Evolutionary conservation across 208 protist genomes (phyloP), one percentile per base, ranked within the genome.

Genomic region (Acanthamoeba lenticulata): DNA sequence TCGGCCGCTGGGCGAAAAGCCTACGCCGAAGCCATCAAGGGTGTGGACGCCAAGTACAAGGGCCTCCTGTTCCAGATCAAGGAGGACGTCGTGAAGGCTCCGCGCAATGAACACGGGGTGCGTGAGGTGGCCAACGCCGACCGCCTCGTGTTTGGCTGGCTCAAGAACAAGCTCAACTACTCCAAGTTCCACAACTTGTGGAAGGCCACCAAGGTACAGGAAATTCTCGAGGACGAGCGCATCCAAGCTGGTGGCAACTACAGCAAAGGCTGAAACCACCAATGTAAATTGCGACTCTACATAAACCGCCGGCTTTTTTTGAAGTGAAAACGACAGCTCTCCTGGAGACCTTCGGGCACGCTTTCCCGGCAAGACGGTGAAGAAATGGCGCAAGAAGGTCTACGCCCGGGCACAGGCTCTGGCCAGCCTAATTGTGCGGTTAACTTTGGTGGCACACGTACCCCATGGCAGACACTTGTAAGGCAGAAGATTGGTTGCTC

Each of bases 141-240:
- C 21, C 74, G 83, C 13, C 55, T 90, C 4, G 83, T 90, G 38
- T 72, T 90, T 27, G 83, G 36, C n/a, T 90, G 83, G 83, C 83
- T 90, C 17, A 90, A 90, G 83, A 69, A 60, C 52, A 85, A 85
- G 42, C 38, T 57, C 42, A 90, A 90, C 83, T 90, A 90, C 57
- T 40, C 83, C 11, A 90, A 90, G 83, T 90, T 90, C 52, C 47
- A 90, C 32, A 24, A 45, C 17, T 42, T 72, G 57, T 90, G 83
- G 83, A 90, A 90, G 83, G 52, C n/a, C 47, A 90, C 83, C 47
- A 65, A 90, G 36, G 57, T 90, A 13, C 36, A 62, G 52, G 83
- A 90, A 21, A 90, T 90, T 15, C 83, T 90, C 38, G 83, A 90
- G 7, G 83, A 62, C 47, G 83, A 90, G 40, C 83, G 83, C 29